Evolutionary conservation across 2,329 filamentous ascomycete genomes (phyloP).

Genomic region (Alternaria sp.): DNA sequence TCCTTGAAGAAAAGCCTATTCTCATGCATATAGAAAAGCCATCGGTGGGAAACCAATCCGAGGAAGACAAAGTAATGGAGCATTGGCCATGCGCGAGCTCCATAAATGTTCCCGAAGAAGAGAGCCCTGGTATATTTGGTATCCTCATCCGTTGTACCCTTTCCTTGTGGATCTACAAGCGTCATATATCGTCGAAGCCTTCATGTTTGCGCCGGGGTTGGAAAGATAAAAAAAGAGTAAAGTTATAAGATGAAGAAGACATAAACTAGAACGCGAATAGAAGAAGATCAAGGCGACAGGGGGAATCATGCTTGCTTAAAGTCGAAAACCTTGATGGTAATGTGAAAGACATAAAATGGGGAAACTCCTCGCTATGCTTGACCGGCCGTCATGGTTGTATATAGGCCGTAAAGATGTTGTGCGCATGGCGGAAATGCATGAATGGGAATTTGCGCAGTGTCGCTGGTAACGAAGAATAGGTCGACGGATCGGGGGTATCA

Average conservation of each 20-base stretch:
- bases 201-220: constrained; percentile 1
- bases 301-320: constrained; percentile 17
- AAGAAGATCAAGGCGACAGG: constrained; percentile 9
- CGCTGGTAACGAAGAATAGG: background rate
- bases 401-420: constrained; percentile 9
- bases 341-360: background rate
- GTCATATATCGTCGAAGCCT: constrained; percentile 7
- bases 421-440: constrained; percentile 9
- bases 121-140: background rate
- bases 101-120: background rate
- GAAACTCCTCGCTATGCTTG: constrained; percentile 20
- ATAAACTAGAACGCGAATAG: background rate
- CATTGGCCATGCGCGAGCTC: background rate
- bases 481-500: constrained; percentile 11
- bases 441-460: background rate
- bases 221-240: background rate
- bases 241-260: background rate
- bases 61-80: background rate
- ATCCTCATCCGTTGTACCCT: background rate
- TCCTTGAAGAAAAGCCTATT: background rate
- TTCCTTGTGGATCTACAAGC: constrained; percentile 5
- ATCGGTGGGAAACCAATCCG: background rate
- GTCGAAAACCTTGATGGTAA: constrained; percentile 1
- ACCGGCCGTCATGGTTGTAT: constrained; percentile 7
- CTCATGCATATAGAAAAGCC: background rate